Base-by-base conservation (phyloP, 2,329 filamentous ascomycete genomes). In the Exophiala sp. region DNA sequence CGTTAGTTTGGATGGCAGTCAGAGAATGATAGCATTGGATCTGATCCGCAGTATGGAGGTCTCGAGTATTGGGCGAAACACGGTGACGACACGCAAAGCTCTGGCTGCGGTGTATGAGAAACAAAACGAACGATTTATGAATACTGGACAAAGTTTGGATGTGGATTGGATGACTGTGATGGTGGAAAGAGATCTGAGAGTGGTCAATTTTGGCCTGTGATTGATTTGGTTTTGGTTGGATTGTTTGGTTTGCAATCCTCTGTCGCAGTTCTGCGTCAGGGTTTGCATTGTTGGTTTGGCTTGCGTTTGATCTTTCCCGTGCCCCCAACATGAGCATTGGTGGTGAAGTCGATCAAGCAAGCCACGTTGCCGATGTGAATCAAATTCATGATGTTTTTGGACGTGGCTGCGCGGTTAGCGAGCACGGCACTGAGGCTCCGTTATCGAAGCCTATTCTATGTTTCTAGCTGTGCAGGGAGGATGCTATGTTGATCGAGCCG, bases 171-270 rank as follows among this genome's bases (percentile, higher is more conserved):
- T 73, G 19, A 66, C 70, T 21, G 58, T 78, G 14, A 70, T 77
- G 62, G 63, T 65, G 38, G 66, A 70, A 48, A 65, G 68, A 48
- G 70, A 71, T 4, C 57, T 76, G 56, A 66, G 69, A 44, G 66
- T 79, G 46, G 73, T 78, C 2, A 75, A 74, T 60, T 77, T 75
- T 64, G 73, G 74, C 21, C 64, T 77, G 57, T 75, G 59, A 71
- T 62, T 52, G 14, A 42, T 46, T 27, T 27, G 24, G 16, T 34
- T 34, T 6, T 16, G 30, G 9, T 29, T 29, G 27, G 8, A 13
- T 13, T 13, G 27, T 29, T n/a, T n/a, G n/a, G 24, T 6, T 27
- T 6, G 6, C 24, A 5, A 27, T 27, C 24, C 24, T 10, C 5
- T 27, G 5, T 10, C 24, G 24, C 24, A 27, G 24, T 10, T n/a